Conservation (phyloP, 345 rosid species). For the Populus tremula region DNA sequence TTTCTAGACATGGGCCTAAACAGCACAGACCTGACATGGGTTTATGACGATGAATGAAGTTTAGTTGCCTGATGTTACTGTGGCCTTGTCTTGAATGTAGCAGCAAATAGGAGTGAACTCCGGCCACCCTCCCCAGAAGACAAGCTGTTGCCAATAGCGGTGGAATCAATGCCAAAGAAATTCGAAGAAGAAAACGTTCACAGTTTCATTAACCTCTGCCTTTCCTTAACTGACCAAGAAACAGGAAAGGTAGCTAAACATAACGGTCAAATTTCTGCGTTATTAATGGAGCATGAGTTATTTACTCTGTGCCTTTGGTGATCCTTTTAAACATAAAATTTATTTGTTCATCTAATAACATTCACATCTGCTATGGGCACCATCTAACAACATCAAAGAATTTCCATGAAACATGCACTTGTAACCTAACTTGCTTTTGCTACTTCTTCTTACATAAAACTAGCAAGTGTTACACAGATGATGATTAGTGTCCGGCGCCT, state of each 20-base stretch:
- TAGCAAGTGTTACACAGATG: not conserved
- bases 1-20: no score
- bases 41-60: not conserved
- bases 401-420: slow-evolving; percentile 13
- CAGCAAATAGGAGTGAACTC: not conserved
- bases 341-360: not conserved
- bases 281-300: not conserved
- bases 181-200: not conserved
- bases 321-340: not conserved
- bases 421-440: not conserved
- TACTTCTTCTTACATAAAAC: not conserved
- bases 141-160: not conserved
- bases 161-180: not conserved
- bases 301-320: not conserved
- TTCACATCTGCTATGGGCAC: not conserved
- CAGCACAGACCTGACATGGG: no score
- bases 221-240: not conserved
- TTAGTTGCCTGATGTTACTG: not conserved
- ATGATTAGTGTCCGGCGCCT: slow-evolving; percentile 65
- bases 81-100: not conserved
- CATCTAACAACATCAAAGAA: slow-evolving; percentile 21
- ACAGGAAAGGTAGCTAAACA: not conserved
- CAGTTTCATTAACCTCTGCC: not conserved
- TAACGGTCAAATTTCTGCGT: not conserved
- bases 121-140: not conserved